Conservation (phyloP, 1,139 yeast species). For the Diutina sp. region DNA sequence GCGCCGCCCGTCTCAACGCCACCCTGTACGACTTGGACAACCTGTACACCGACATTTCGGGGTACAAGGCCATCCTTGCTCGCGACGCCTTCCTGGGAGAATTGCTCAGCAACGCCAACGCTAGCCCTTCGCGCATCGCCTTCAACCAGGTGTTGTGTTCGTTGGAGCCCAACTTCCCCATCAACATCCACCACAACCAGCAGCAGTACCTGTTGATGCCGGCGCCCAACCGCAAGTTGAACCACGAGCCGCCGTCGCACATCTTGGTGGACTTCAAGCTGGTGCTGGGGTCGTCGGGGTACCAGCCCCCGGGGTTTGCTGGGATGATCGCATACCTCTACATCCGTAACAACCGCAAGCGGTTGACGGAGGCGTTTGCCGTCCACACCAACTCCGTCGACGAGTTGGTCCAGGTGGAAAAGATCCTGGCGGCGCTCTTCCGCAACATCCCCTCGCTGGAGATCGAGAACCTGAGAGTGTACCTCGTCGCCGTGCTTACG, state of each 20-base stretch:
- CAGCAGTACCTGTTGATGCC: constrained; percentile 28
- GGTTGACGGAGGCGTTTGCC: constrained; percentile 73
- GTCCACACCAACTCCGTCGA: constrained; percentile 49
- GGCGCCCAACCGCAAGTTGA: constrained; percentile 30
- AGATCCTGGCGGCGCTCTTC: constrained; percentile 68
- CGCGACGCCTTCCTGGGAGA: constrained; percentile 55
- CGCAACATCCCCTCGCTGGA: constrained; percentile 67
- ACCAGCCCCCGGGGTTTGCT: constrained; percentile 55
- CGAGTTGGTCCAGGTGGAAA: constrained; percentile 49
- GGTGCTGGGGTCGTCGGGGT: constrained; percentile 47
- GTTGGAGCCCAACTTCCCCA: constrained; percentile 61
- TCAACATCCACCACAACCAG: constrained; percentile 24
- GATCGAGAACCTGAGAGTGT: constrained; percentile 47
- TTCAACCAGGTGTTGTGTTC: constrained; percentile 61
- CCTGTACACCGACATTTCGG: constrained; percentile 50
- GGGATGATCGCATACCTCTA: constrained; percentile 67
- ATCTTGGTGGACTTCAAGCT: constrained; percentile 71
- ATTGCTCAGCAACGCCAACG: constrained; percentile 30
- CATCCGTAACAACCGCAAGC: constrained; percentile 48
- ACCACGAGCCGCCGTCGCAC: constrained; percentile 54
- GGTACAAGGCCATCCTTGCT: constrained; percentile 59
- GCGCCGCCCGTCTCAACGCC: constrained; percentile 26
- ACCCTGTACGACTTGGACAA: constrained; percentile 28
- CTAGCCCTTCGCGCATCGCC: constrained; percentile 49
- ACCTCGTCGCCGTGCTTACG: constrained; percentile 54